phyloP scores from a whole-genome alignment of 345 rosid genomes.

The Trapa bicornis region DNA sequence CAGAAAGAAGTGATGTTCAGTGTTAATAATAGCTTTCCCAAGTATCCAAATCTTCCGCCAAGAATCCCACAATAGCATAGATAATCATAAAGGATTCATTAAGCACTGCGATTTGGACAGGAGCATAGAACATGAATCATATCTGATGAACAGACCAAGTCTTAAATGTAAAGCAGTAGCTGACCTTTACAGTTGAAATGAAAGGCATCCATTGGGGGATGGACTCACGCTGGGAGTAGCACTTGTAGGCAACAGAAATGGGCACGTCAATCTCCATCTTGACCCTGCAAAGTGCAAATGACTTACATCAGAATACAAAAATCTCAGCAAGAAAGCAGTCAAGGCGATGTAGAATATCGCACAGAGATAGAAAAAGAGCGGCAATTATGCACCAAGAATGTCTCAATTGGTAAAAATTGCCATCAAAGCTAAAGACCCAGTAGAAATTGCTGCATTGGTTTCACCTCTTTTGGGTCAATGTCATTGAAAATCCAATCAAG shows the following conservation, averaged over 20 bases:
- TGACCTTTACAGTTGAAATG: slow-evolving; percentile 77
- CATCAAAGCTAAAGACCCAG: not conserved
- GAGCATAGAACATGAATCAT: not conserved
- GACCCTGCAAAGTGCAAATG: slow-evolving; percentile 34
- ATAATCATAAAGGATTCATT: not conserved
- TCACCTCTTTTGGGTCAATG: not conserved
- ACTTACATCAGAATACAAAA: not conserved
- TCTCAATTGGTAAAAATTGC: not conserved
- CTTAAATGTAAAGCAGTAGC: not conserved
- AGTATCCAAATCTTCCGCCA: too few relatives aligned
- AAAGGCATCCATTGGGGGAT: slow-evolving; percentile 92
- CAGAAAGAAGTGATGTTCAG: not conserved
- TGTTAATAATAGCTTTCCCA: not conserved
- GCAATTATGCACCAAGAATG: not conserved
- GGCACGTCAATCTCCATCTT: slow-evolving; percentile 73
- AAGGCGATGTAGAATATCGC: not conserved
- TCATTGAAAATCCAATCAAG: not conserved
- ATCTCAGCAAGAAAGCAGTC: not conserved
- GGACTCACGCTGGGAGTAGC: slow-evolving; percentile 66
- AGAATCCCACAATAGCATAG: too few relatives aligned
- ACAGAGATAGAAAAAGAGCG: not conserved
- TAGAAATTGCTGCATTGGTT: not conserved
- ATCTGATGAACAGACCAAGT: not conserved
- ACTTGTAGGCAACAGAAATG: slow-evolving; percentile 51
- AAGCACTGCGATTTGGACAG: not conserved